Conservation (phyloP, 2,329 filamentous ascomycete species). For the Zarea fungicola region DNA sequence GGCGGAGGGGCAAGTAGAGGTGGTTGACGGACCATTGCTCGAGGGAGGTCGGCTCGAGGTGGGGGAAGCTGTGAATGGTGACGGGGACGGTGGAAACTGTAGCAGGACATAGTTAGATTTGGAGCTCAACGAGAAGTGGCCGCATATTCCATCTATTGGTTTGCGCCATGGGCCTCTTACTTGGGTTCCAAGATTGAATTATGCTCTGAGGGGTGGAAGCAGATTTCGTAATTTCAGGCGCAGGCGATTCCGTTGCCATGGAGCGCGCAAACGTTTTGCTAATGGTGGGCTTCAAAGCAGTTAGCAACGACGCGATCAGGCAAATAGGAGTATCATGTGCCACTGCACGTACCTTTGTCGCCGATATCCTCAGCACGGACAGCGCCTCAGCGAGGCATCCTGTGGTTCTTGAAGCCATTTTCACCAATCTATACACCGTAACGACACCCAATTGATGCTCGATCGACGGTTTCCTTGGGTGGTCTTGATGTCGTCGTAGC, state of each 20-base stretch:
- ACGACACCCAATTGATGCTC: neutral
- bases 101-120: conserved; percentile 11
- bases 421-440: neutral
- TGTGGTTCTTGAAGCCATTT: conserved; percentile 44
- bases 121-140: neutral
- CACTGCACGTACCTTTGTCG: conserved; percentile 28
- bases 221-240: conserved; percentile 33
- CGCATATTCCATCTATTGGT: neutral
- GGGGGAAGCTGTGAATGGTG: conserved; percentile 86
- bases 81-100: conserved; percentile 63
- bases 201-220: conserved; percentile 28
- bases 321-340: conserved; percentile 3
- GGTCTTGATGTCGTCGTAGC: conserved; percentile 2
- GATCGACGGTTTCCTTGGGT: too few species aligned
- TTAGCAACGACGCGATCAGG: conserved; percentile 26
- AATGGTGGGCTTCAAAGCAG: conserved; percentile 25
- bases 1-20: conserved; percentile 78
- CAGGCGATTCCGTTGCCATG: conserved; percentile 50
- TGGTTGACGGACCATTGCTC: conserved; percentile 76
- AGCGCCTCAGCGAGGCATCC: conserved; percentile 50
- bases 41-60: conserved; percentile 75
- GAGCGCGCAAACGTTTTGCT: conserved; percentile 44
- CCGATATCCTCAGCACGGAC: conserved; percentile 42
- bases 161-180: conserved; percentile 26
- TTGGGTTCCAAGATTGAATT: conserved; percentile 39